These are phyloP conservation scores for Rhizopogon roseolus DNA, from an alignment of 768 basidiomycete species.

Conservation along the genomic window DNA sequence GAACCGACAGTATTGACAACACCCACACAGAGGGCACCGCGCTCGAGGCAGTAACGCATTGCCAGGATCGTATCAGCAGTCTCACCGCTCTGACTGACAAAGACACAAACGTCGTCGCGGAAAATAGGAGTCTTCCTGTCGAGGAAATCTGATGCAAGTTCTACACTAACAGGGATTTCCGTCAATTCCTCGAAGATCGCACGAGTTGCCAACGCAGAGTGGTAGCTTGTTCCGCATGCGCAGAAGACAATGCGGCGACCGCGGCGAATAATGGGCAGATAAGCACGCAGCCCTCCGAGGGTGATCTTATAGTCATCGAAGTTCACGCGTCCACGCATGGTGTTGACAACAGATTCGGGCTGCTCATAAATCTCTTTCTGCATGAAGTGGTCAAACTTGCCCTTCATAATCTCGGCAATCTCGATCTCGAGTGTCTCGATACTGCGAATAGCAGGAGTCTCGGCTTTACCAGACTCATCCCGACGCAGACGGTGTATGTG, in stretches of 20 bases:
- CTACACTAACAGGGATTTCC: slow-evolving; percentile 96
- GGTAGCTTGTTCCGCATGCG: slow-evolving; percentile 98
- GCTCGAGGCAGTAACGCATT: slow-evolving; percentile 92
- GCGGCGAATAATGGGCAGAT: slow-evolving; percentile 93
- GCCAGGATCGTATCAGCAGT: slow-evolving; percentile 98
- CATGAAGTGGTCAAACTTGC: slow-evolving; percentile 99
- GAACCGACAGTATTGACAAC: slow-evolving; percentile 99
- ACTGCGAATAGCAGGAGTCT: slow-evolving; percentile 66
- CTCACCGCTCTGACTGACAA: slow-evolving; percentile 97
- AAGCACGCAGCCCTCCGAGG: slow-evolving; percentile 91
- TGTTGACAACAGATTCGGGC: slow-evolving; percentile 99
- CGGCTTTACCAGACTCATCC: slow-evolving; percentile 64
- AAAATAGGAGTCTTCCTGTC: slow-evolving; percentile 99
- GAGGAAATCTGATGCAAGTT: slow-evolving; percentile 96
- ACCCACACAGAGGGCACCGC: slow-evolving; percentile 94
- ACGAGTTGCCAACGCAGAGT: slow-evolving; percentile 93
- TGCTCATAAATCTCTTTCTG: slow-evolving; percentile 99
- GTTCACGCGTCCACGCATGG: slow-evolving; percentile 99
- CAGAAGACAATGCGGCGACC: slow-evolving; percentile 93
- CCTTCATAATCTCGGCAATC: slow-evolving; percentile 99
- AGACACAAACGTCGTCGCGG: slow-evolving; percentile 95
- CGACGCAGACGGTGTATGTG: slow-evolving; percentile 98
- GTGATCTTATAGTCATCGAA: slow-evolving; percentile 91
- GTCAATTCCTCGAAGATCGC: slow-evolving; percentile 99
- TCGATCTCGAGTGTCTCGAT: slow-evolving; percentile 99